Evolutionary conservation across 768 basidiomycete species (phyloP).

Genomic region (Vishniacozyma victoriae): DNA sequence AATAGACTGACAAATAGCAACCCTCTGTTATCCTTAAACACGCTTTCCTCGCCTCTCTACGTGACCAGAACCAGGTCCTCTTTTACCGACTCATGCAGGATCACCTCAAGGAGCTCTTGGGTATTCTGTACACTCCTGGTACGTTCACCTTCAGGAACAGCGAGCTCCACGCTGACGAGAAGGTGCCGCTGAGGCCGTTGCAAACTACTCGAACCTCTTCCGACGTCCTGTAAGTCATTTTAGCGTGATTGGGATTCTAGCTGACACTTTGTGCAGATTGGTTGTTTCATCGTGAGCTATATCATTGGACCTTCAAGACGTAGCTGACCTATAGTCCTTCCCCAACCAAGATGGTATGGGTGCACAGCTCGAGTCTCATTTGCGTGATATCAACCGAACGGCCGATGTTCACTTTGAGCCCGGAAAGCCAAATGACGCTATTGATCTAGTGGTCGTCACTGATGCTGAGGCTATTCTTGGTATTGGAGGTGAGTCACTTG

Average conservation of each 20-base stretch:
- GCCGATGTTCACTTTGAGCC: slow-evolving; percentile 39
- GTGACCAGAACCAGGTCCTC: slow-evolving; percentile 56
- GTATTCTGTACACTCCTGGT: slow-evolving; percentile 77
- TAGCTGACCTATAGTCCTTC: slow-evolving; percentile 49
- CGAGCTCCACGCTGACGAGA: not conserved
- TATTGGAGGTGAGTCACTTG: slow-evolving; percentile 50
- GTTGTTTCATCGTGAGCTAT: slow-evolving; percentile 34
- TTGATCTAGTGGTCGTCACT: slow-evolving; percentile 75
- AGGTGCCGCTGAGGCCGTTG: slow-evolving; percentile 63
- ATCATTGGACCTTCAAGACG: not conserved
- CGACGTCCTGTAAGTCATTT: slow-evolving; percentile 54
- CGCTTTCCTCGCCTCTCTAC: slow-evolving; percentile 54
- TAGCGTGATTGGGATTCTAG: not conserved
- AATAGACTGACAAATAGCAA: slow-evolving; percentile 22
- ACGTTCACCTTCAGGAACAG: slow-evolving; percentile 38
- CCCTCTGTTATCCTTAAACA: slow-evolving; percentile 60
- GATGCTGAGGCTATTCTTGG: slow-evolving; percentile 83
- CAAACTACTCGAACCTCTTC: slow-evolving; percentile 77
- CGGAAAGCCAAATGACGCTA: slow-evolving; percentile 43
- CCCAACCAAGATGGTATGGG: slow-evolving; percentile 66
- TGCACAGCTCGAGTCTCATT: slow-evolving; percentile 55
- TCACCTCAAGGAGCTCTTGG: slow-evolving; percentile 61
- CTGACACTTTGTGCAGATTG: slow-evolving; percentile 18
- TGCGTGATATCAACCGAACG: slow-evolving; percentile 41
- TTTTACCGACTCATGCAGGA: slow-evolving; percentile 65